Conservation (phyloP, 352 stramenopile genomes). For the Phytophthora europaea region DNA sequence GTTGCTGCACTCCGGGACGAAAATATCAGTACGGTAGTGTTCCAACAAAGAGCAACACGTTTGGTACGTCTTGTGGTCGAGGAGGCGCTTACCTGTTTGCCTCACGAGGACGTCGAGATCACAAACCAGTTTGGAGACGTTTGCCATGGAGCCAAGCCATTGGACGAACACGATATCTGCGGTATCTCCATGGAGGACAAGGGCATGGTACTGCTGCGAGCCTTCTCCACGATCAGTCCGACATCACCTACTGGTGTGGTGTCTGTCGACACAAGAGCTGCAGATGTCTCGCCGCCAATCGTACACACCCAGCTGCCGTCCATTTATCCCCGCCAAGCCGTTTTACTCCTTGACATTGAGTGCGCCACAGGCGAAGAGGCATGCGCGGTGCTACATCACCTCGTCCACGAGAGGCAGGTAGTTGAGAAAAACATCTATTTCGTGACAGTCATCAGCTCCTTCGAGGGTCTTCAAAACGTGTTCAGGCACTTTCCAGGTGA, state of each 20-base stretch:
- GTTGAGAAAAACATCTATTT: conserved; percentile 61
- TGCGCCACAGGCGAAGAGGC: conserved; percentile 58
- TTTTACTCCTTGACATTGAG: conserved; percentile 54
- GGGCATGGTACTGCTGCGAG: conserved; percentile 31
- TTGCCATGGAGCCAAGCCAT: conserved; percentile 22
- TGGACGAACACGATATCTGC: conserved; percentile 41
- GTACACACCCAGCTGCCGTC: conserved; percentile 43
- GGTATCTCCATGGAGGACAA: conserved; percentile 42
- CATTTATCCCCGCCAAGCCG: conserved; percentile 32
- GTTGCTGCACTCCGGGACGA: conserved; percentile 40
- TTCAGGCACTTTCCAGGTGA: conserved; percentile 58
- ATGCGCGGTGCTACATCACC: conserved; percentile 50
- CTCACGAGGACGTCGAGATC: conserved; percentile 34
- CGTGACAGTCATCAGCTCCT: conserved; percentile 56
- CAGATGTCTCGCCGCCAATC: conserved; percentile 11
- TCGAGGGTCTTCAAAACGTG: conserved; percentile 53
- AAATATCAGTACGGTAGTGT: conserved; percentile 33
- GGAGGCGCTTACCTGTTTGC: conserved; percentile 46
- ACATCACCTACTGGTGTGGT: conserved; percentile 34
- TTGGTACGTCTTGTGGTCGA: conserved; percentile 51
- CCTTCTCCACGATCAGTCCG: conserved; percentile 39
- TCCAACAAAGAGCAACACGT: conserved; percentile 39
- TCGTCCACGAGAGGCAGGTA: conserved; percentile 43
- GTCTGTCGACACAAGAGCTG: conserved; percentile 16
- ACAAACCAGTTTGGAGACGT: conserved; percentile 40